Evolutionary conservation across 371 early-diverging fungal species (phyloP).

Genomic region (Rhizopus arrhizus): DNA sequence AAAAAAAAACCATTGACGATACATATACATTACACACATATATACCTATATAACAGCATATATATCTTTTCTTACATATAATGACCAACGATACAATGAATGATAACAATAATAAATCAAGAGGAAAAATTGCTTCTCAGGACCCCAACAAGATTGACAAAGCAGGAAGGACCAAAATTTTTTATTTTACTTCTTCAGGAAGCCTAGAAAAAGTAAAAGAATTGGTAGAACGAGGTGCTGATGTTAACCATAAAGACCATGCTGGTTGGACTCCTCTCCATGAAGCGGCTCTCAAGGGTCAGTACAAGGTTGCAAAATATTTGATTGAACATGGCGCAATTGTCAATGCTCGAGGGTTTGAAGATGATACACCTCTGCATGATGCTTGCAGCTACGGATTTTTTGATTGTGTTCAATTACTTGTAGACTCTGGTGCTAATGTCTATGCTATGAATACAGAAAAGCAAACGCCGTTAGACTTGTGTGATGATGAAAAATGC

Average conservation of each 20-base stretch:
- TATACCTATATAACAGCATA: conserved; percentile 4
- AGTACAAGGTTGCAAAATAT: conserved; percentile 54
- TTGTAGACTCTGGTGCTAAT: conserved; percentile 62
- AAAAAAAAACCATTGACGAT: neutral
- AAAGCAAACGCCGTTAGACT: conserved; percentile 55
- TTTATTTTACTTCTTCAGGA: conserved; percentile 48
- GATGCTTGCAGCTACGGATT: conserved; percentile 78
- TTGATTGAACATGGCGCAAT: conserved; percentile 58
- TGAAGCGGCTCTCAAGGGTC: conserved; percentile 64
- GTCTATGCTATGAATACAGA: conserved; percentile 54
- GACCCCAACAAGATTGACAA: conserved; percentile 56
- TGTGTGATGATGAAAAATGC: conserved; percentile 45
- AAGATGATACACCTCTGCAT: conserved; percentile 77
- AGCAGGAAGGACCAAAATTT: conserved; percentile 56
- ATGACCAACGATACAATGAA: neutral
- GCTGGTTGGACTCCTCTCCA: conserved; percentile 70
- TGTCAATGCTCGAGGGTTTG: conserved; percentile 59
- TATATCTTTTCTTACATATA: neutral
- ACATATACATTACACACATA: neutral
- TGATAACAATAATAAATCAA: conserved; percentile 1
- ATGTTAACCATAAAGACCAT: conserved; percentile 58
- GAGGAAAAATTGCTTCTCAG: conserved; percentile 28
- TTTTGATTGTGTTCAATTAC: conserved; percentile 54
- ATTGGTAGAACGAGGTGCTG: conserved; percentile 48
- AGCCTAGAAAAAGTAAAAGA: conserved; percentile 48